Evolutionary conservation across 1,139 yeast genomes (phyloP), one percentile per base, ranked within the genome.

Genomic region (Suhomyces chickasaworum): DNA sequence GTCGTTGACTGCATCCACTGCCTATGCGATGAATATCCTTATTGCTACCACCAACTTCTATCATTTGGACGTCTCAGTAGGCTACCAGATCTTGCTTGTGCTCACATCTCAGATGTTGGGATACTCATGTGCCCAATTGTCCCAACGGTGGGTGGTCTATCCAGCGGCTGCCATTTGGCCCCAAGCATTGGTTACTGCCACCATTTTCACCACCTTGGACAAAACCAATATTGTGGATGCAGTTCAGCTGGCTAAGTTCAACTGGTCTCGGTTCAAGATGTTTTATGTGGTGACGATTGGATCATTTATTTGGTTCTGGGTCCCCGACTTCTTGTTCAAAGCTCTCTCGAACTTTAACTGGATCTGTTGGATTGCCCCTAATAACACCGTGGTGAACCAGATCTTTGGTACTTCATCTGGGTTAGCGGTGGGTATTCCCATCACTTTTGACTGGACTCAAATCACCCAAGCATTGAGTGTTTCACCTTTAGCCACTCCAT

Each of bases 401-500:
- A 37, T 57, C 21, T 57, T 57, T 39, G 60, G 60, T 2, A 52
- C 52, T 9, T 50, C 38, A 8, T 44, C 49, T 10, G 55, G 55
- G 2, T 43, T 56, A 37, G 53, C 51, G 4, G 46, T 54, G 10
- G 58, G 57, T 5, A 31, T 51, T 20, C 56, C 56, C 6, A 55
- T 77, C 27, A 73, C 83, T 1, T 78, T 81, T 54, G 85, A 81
- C 58, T 81, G 84, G 84, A 72, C 77, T 39, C 78, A 75, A 53
- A 61, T 78, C 31, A 53, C 56, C 31, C 60, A 58, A 27, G 60
- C 60, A 2, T 36, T 54, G 29, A 41, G 52, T 9, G 54, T 53
- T 10, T 53, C 56, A 18, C 64, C 58, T 4, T 56, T 54, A 41
- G 58, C 57, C 33, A 59, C 55, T 17, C 64, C 59, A n/a, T 56